phyloP scores from a whole-genome alignment of 768 basidiomycete genomes.

The Phylloporus arenicola region DNA sequence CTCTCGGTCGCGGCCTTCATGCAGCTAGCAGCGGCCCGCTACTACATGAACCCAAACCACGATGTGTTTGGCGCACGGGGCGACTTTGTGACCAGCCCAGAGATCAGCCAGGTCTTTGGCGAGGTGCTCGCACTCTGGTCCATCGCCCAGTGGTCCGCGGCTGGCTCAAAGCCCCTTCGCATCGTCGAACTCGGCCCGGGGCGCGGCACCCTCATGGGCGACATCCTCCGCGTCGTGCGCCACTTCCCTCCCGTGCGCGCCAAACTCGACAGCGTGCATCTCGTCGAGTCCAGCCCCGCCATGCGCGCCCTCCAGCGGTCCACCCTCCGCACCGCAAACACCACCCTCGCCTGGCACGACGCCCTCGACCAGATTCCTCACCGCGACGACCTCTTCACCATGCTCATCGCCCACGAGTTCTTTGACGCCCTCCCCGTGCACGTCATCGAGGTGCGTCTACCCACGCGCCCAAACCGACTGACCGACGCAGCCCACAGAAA shows the following conservation, averaged over 20 bases:
- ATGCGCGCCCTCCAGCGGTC: conserved; percentile 60
- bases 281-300: conserved; percentile 74
- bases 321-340: conserved; percentile 38
- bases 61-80: conserved; percentile 81
- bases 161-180: conserved; percentile 51
- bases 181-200: conserved; percentile 93
- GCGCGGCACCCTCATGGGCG: conserved; percentile 85
- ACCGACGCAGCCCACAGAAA: conserved; percentile 44
- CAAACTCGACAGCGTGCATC: conserved; percentile 49
- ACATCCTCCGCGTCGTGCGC: conserved; percentile 69
- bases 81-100: conserved; percentile 95
- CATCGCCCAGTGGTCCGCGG: conserved; percentile 63
- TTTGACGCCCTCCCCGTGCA: conserved; percentile 96
- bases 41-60: conserved; percentile 75
- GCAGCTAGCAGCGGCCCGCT: too few relatives aligned
- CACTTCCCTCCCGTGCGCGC: conserved; percentile 38
- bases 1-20: conserved; percentile 87
- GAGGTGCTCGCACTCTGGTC: conserved; percentile 94
- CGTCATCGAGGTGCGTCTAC: conserved; percentile 64
- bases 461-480: not conserved
- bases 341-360: conserved; percentile 64
- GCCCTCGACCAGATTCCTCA: conserved; percentile 60
- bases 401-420: conserved; percentile 93
- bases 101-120: conserved; percentile 94
- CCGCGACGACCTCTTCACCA: conserved; percentile 56